phyloP scores from a whole-genome alignment of 495 filamentous ascomycete species.

The Astrocystis sublimbata region DNA sequence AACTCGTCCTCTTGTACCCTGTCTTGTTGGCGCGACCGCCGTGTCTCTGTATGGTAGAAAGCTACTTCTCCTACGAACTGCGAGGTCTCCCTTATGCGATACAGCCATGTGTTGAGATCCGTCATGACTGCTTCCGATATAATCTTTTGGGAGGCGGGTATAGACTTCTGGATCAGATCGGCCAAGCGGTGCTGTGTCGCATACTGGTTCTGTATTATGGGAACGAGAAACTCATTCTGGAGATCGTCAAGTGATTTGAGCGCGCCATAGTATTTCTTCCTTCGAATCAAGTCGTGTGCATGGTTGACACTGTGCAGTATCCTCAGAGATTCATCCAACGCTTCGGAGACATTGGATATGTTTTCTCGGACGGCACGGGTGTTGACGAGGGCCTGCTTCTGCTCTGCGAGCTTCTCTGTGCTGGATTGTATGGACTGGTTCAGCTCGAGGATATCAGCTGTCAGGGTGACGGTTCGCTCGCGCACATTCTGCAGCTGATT shows the following conservation, averaged over 20 bases:
- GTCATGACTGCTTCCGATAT: conserved; percentile 97
- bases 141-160: conserved; percentile 86
- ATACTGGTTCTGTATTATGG: conserved; percentile 66
- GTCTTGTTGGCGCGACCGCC: conserved; percentile 81
- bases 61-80: conserved; percentile 96
- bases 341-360: conserved; percentile 88
- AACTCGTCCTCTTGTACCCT: conserved; percentile 69
- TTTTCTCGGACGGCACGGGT: conserved; percentile 91
- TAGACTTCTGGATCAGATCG: conserved; percentile 90
- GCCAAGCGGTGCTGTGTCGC: conserved; percentile 94
- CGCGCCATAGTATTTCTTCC: conserved; percentile 93
- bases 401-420: conserved; percentile 89
- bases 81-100: conserved; percentile 89
- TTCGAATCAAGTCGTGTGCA: conserved; percentile 83
- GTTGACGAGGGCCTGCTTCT: conserved; percentile 91
- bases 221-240: conserved; percentile 85
- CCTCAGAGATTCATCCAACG: conserved; percentile 86
- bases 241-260: conserved; percentile 92
- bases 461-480: conserved; percentile 82
- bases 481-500: conserved; percentile 88
- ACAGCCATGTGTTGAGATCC: conserved; percentile 98
- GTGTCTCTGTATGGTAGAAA: conserved; percentile 88
- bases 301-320: conserved; percentile 92
- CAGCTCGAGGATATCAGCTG: conserved; percentile 85
- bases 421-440: conserved; percentile 95